Conservation (phyloP, 2,329 filamentous ascomycete genomes). For the Cordyceps militaris region DNA sequence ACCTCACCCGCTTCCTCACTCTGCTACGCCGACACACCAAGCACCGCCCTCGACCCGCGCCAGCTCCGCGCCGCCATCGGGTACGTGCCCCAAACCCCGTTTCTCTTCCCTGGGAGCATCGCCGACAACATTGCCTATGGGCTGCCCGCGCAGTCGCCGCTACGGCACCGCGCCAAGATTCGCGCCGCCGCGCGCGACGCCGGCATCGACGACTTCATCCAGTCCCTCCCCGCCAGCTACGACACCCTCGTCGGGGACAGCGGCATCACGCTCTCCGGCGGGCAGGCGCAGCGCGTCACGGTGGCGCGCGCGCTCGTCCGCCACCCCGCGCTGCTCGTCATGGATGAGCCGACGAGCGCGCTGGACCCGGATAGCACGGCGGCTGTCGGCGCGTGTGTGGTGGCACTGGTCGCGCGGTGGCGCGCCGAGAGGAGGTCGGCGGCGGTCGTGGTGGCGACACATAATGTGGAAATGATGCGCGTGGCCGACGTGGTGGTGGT, state of each 20-base stretch:
- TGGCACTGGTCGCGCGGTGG: conserved; percentile 36
- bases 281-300: conserved; percentile 73
- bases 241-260: conserved; percentile 65
- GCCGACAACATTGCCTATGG: conserved; percentile 80
- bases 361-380: conserved; percentile 65
- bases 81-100: conserved; percentile 63
- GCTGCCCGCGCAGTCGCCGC: conserved; percentile 46
- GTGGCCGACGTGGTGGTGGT: conserved; percentile 69
- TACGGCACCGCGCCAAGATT: conserved; percentile 40
- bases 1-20: conserved; percentile 34
- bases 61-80: conserved; percentile 55
- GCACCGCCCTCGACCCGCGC: conserved; percentile 51
- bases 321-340: conserved; percentile 62
- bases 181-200: conserved; percentile 47
- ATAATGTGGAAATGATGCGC: conserved; percentile 79
- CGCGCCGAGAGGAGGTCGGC: conserved; percentile 32
- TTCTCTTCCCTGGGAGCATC: conserved; percentile 71
- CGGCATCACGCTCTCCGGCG: conserved; percentile 57
- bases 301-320: conserved; percentile 75
- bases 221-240: conserved; percentile 52
- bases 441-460: conserved; percentile 76
- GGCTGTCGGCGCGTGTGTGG: conserved; percentile 56
- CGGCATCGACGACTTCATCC: conserved; percentile 71
- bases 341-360: conserved; percentile 83
- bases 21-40: conserved; percentile 51